Base-by-base conservation (phyloP, 768 basidiomycete genomes). In the Multifurca ochricompacta region DNA sequence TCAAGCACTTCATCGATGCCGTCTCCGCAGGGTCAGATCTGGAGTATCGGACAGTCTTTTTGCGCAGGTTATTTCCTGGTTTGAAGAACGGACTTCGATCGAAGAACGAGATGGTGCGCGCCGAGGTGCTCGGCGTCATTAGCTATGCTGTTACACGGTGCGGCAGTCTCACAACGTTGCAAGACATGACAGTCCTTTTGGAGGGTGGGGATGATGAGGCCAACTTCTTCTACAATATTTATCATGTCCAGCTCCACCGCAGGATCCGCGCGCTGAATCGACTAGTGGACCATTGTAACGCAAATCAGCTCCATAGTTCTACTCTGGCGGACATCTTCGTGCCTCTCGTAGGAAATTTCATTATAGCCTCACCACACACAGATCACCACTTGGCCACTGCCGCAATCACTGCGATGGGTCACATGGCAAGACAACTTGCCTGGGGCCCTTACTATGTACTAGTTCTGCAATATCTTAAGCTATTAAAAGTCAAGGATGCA, bases 221-320 rank as follows among this genome's bases (percentile, higher is more conserved):
- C 30, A 93, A 87, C 65, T 94, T 98, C 72, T 98, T 99, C 78
- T 85, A 85, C 74, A 99, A 99, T 68, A 82, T 97, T 44, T 80
- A 87, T 49, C 96, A 99, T 65, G 80, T 98, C 40, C 96, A 99
- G 69, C 71, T 86, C 3, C 94, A 97, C 67, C 82, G 94, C 59
- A 83, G 95, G 21, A 82, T 84, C 1, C 73, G 95, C 55, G 94
- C 95, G 3, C 74, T 96, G 27, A 80, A 88, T 13, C 77, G 91
- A n/a, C 78, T 97, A 18, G 81, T 80, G 5, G 92, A 93, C 48
- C 77, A 82, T 51, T 85, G 83, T 56, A 77, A 82, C 8, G 79
- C 82, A 39, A 81, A 80, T 2, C 72, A 72, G 28, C 63, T 98
- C 32, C 73, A 82, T 34, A 87, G 84, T 64, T 77, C 73, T 21